These are phyloP conservation scores for Fusarium setosum DNA, from an alignment of 2,329 filamentous ascomycete species.

Conservation along the genomic window DNA sequence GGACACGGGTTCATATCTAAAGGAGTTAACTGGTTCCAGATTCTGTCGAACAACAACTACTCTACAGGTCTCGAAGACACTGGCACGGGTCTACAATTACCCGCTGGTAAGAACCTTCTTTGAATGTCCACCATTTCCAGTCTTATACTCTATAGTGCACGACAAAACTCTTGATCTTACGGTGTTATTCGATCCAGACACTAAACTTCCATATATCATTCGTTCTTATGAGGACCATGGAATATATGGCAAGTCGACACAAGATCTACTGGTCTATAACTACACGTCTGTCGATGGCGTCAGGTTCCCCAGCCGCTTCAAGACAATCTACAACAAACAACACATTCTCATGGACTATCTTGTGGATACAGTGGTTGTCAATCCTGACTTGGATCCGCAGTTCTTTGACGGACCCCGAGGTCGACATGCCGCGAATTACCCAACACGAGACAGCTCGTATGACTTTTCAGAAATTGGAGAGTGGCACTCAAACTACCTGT, in stretches of 20 bases:
- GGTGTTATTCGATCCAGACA: not conserved
- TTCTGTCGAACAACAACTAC: not conserved
- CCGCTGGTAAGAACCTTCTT: not conserved
- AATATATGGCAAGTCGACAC: not conserved
- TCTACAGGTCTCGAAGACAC: not conserved
- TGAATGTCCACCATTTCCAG: not conserved
- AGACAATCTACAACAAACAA: not conserved
- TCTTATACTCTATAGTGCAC: not conserved
- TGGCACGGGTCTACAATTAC: not conserved
- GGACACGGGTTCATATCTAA: too few relatives aligned
- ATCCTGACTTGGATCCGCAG: not conserved
- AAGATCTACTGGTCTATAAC: not conserved
- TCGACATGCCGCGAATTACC: not conserved
- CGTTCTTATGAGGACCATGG: not conserved
- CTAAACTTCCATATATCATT: not conserved
- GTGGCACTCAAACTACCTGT: not conserved
- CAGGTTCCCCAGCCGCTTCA: not conserved
- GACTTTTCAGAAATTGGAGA: not conserved
- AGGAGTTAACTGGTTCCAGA: not conserved
- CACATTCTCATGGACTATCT: not conserved
- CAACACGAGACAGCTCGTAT: not conserved
- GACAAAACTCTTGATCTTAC: not conserved
- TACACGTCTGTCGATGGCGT: not conserved
- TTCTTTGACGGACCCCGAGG: not conserved
- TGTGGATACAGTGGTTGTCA: not conserved